Evolutionary conservation across 1,284 basidiomycete species (phyloP).

Genomic region (Testicularia cyperi): DNA sequence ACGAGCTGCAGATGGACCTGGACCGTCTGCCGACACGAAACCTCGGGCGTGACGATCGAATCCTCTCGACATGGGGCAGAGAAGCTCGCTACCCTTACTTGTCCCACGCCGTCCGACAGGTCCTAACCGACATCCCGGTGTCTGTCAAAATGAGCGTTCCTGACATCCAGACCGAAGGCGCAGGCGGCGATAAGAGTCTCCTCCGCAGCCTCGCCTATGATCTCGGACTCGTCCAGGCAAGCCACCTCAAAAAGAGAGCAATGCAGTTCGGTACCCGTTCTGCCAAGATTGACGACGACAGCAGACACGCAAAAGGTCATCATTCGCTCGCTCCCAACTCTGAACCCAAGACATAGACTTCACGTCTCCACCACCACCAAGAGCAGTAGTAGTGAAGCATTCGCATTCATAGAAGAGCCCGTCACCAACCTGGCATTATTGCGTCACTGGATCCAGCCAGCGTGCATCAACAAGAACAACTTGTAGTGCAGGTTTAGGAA

Average conservation of each 20-base stretch:
- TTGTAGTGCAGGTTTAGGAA: too few relatives aligned
- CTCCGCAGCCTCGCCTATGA: constrained; percentile 64
- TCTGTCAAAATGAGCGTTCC: constrained; percentile 72
- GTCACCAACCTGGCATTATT: too few relatives aligned
- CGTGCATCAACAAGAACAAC: too few relatives aligned
- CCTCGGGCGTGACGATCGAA: constrained; percentile 87
- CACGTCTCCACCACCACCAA: too few relatives aligned
- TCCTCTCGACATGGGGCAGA: constrained; percentile 82
- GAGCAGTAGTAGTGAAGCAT: too few relatives aligned
- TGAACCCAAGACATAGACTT: too few relatives aligned
- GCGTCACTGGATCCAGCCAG: too few relatives aligned
- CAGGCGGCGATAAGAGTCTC: constrained; percentile 83
- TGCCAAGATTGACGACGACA: constrained; percentile 76
- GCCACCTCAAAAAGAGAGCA: constrained; percentile 76
- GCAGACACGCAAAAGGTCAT: constrained; percentile 55
- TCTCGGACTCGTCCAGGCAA: constrained; percentile 63
- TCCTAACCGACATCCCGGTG: constrained; percentile 72
- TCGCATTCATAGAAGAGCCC: too few relatives aligned
- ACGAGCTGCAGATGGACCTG: constrained; percentile 92
- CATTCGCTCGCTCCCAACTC: constrained; percentile 26
- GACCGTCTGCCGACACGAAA: constrained; percentile 85
- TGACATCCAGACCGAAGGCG: constrained; percentile 3
- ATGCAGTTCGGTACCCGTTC: constrained; percentile 95
- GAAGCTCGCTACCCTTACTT: constrained; percentile 67
- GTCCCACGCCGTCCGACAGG: constrained; percentile 31